A percentile compares a stretch with the other conserved stretches of the same genome.
Evolutionary conservation across 192 early-diverging fungal species (phyloP).

Genomic region (Coemansia sp.): DNA sequence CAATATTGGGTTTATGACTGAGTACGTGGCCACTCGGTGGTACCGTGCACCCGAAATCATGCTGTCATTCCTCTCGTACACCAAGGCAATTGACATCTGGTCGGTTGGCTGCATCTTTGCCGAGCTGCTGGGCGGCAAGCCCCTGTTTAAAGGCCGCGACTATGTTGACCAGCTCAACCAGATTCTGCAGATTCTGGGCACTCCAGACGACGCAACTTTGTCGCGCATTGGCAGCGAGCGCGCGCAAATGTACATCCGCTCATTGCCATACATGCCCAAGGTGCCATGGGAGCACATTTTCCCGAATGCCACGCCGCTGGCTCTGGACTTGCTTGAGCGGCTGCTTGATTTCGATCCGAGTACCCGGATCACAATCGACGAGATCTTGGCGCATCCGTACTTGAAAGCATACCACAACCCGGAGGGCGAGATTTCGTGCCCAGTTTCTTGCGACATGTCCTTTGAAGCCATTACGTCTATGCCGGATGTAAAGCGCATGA

Average conservation of each 20-base stretch:
- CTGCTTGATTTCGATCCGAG: constrained; percentile 92
- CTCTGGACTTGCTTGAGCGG: constrained; percentile 84
- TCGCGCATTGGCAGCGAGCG: constrained; percentile 86
- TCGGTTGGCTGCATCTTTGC: constrained; percentile 99
- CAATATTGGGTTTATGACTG: constrained; percentile 95
- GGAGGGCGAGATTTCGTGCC: constrained; percentile 68
- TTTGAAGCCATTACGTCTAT: constrained; percentile 42
- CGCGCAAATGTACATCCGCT: constrained; percentile 93
- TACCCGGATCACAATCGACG: constrained; percentile 87
- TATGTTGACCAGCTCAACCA: constrained; percentile 98
- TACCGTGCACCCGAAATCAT: constrained; percentile 99
- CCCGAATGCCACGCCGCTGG: constrained; percentile 74
- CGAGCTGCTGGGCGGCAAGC: constrained; percentile 89
- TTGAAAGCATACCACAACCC: constrained; percentile 89
- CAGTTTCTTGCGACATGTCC: constrained; percentile 45
- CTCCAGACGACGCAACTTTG: constrained; percentile 89
- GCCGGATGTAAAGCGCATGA: constrained; percentile 60
- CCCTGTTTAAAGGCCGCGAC: constrained; percentile 95
- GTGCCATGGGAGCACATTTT: constrained; percentile 85
- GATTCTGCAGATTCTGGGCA: constrained; percentile 91
- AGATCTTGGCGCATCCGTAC: constrained; percentile 90
- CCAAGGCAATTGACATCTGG: constrained; percentile 99
- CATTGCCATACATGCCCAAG: constrained; percentile 82
- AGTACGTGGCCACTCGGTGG: constrained; percentile 99
- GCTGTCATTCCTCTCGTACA: constrained; percentile 95